Evolutionary conservation across 2,329 filamentous ascomycete genomes (phyloP).

Genomic region (Aureobasidium sp.): DNA sequence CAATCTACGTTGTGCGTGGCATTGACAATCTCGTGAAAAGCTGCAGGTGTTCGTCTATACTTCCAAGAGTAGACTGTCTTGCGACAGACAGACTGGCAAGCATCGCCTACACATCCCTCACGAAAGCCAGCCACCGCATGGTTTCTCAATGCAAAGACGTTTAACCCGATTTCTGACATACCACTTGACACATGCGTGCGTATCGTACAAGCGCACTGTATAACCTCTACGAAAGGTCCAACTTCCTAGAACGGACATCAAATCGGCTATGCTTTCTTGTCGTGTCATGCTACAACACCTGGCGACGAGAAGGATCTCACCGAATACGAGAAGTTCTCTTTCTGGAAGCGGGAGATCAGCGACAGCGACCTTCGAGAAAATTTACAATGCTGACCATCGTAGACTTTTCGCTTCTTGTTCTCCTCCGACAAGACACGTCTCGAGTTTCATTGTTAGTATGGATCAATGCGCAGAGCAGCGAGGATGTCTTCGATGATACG

Average conservation of each 20-base stretch:
- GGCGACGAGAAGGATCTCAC: neutral
- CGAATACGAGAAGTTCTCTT: neutral
- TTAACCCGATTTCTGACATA: neutral
- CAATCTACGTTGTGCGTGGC: neutral
- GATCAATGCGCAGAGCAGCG: neutral
- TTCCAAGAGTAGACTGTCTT: neutral
- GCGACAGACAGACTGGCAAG: neutral
- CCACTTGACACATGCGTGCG: neutral
- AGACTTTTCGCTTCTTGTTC: neutral
- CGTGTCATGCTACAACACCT: neutral
- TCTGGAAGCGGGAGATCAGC: constrained; percentile 13
- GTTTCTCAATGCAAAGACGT: neutral
- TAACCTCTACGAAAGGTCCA: neutral
- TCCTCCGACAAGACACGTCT: neutral
- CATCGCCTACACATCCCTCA: neutral
- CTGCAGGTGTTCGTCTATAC: neutral
- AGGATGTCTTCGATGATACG: neutral
- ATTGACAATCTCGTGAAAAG: neutral
- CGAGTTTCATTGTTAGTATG: neutral
- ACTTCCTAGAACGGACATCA: neutral
- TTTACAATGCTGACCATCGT: neutral
- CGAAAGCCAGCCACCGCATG: neutral
- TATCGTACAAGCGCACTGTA: neutral
- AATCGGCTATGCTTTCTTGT: neutral
- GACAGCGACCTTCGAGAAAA: neutral